Percentiles rank a stretch among this genome's conserved stretches.
phyloP scores from a whole-genome alignment of 495 filamentous ascomycete genomes.

The Neurospora terricola region DNA sequence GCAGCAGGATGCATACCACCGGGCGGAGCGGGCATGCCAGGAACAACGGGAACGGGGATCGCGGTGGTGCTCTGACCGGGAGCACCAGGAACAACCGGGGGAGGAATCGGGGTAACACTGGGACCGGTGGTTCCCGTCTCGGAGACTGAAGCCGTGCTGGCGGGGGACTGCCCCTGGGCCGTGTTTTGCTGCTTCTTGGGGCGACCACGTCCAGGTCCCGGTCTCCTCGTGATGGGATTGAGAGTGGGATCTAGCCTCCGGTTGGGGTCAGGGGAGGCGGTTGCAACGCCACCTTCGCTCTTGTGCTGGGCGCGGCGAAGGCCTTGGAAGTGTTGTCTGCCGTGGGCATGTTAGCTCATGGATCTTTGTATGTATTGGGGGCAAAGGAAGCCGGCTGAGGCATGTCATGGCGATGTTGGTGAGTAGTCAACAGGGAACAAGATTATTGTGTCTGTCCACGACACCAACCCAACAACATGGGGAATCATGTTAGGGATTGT shows the following conservation, averaged over 20 bases:
- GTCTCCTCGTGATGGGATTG: slow-evolving; percentile 41
- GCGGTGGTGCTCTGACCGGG: slow-evolving; percentile 1
- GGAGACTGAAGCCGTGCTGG: slow-evolving; percentile 1
- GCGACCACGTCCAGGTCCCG: slow-evolving; percentile 38
- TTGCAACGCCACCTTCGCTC: slow-evolving; percentile 18
- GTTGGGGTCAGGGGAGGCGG: slow-evolving; percentile 8
- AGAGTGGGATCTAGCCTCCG: slow-evolving; percentile 30
- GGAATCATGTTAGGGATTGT: neutral
- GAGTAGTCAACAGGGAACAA: neutral
- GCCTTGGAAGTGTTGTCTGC: slow-evolving; percentile 43
- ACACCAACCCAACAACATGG: neutral
- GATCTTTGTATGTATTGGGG: neutral
- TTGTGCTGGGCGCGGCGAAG: slow-evolving; percentile 38
- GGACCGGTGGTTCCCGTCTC: neutral
- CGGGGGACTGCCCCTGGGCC: slow-evolving; percentile 4
- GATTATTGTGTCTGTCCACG: neutral
- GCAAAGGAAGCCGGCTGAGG: neutral
- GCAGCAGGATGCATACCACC: neutral
- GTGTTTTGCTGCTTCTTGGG: slow-evolving; percentile 27
- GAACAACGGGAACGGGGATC: slow-evolving; percentile 1
- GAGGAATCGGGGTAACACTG: neutral
- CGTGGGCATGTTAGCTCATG: slow-evolving; percentile 10
- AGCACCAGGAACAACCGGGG: slow-evolving; percentile 1
- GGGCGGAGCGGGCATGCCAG: neutral
- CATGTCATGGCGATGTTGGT: neutral